Percentiles rank a stretch among this genome's conserved stretches.
These are phyloP conservation scores for Beauveria brongniartii DNA, from an alignment of 2,329 filamentous ascomycete genomes.

Conservation along the genomic window DNA sequence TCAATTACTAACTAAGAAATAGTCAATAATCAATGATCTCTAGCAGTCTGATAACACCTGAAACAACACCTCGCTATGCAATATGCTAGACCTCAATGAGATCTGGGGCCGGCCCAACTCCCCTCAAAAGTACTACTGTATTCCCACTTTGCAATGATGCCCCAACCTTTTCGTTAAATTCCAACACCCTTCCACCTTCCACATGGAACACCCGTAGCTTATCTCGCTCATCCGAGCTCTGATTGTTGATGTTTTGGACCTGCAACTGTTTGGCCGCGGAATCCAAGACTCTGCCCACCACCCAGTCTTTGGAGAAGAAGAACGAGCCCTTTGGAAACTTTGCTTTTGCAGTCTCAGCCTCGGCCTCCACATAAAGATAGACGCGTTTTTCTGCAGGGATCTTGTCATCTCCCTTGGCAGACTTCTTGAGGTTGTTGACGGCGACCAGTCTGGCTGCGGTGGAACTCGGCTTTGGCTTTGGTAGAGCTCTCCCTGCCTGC, in stretches of 20 bases:
- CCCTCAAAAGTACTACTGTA: conserved; percentile 79
- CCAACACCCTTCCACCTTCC: conserved; percentile 76
- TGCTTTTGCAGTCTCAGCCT: conserved; percentile 72
- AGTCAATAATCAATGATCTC: neutral
- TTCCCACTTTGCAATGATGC: conserved; percentile 69
- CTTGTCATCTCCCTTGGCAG: conserved; percentile 83
- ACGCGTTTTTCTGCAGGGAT: conserved; percentile 75
- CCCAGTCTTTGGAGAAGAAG: conserved; percentile 79
- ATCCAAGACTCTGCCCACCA: conserved; percentile 75
- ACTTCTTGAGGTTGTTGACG: conserved; percentile 72
- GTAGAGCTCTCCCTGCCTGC: conserved; percentile 47
- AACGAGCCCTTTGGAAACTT: conserved; percentile 78
- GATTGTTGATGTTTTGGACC: conserved; percentile 78
- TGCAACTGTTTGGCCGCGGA: conserved; percentile 68
- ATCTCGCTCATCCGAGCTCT: conserved; percentile 65
- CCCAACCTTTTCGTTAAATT: conserved; percentile 82
- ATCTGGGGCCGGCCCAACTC: conserved; percentile 72
- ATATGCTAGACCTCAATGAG: conserved; percentile 49
- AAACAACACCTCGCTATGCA: conserved; percentile 4
- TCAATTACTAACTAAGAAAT: neutral
- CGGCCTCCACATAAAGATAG: conserved; percentile 85
- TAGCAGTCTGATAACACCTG: neutral
- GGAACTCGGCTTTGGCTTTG: conserved; percentile 55
- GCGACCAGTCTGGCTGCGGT: conserved; percentile 59
- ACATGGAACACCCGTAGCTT: conserved; percentile 87